Conservation (phyloP, 352 stramenopile species). For the Aphanomyces cochlioides region DNA sequence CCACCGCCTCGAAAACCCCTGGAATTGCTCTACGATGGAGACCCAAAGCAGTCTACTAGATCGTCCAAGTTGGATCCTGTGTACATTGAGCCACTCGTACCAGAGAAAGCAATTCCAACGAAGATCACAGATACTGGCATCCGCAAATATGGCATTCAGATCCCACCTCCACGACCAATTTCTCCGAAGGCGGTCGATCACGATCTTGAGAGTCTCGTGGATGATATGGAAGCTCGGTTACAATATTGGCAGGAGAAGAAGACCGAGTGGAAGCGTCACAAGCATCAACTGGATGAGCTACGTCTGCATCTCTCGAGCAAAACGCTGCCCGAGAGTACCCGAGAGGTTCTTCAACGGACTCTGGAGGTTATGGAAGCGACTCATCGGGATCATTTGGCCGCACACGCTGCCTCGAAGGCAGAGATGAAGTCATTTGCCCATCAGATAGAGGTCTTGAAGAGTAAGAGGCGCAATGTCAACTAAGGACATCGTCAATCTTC, state of each 20-base stretch:
- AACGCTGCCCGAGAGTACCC: not conserved
- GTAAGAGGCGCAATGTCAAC: too few relatives aligned
- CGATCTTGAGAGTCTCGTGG: not conserved
- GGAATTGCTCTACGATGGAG: constrained; percentile 4
- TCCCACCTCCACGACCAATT: not conserved
- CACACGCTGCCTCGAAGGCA: not conserved
- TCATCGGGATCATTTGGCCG: constrained; percentile 10
- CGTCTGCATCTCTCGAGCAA: not conserved
- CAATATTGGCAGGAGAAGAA: constrained; percentile 15
- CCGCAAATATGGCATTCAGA: constrained; percentile 5
- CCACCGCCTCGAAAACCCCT: constrained; percentile 9
- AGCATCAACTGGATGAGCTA: constrained; percentile 6
- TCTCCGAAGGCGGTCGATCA: too few relatives aligned
- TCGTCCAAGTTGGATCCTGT: not conserved
- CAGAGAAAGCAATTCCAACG: not conserved
- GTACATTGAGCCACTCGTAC: too few relatives aligned
- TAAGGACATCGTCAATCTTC: too few relatives aligned
- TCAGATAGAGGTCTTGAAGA: constrained; percentile 10
- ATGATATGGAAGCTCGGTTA: constrained; percentile 17
- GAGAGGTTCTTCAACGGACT: not conserved
- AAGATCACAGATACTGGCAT: not conserved
- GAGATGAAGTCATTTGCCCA: constrained; percentile 6
- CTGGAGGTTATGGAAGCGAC: constrained; percentile 20
- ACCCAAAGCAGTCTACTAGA: not conserved
- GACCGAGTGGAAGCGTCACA: constrained; percentile 6